Conservation (phyloP, 2,329 filamentous ascomycete species). For the Drechmeria coniospora region DNA sequence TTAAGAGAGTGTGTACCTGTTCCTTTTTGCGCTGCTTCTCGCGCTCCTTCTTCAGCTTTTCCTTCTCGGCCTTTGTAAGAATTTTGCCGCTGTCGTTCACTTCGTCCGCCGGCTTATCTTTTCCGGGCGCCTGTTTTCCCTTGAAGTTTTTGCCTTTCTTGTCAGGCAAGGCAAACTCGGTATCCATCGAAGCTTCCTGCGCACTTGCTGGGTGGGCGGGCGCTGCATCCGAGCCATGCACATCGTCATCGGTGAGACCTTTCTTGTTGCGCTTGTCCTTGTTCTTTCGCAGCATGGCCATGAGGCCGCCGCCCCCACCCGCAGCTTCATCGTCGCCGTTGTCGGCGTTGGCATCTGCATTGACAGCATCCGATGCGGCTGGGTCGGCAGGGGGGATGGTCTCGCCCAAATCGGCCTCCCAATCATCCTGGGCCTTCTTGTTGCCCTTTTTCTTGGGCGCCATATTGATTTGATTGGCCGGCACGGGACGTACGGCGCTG, state of each 20-base stretch:
- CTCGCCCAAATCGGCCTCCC: slow-evolving; percentile 88
- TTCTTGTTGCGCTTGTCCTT: slow-evolving; percentile 85
- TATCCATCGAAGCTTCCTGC: slow-evolving; percentile 73
- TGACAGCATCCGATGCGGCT: slow-evolving; percentile 25
- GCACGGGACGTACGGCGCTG: too few species aligned
- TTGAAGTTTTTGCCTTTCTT: slow-evolving; percentile 53
- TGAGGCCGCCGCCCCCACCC: slow-evolving; percentile 49
- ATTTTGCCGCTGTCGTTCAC: slow-evolving; percentile 48
- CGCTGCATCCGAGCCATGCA: slow-evolving; percentile 47
- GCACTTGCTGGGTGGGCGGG: slow-evolving; percentile 22
- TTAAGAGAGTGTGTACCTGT: slow-evolving; percentile 43
- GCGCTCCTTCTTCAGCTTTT: slow-evolving; percentile 92
- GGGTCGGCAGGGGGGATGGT: slow-evolving; percentile 45
- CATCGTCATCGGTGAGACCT: slow-evolving; percentile 51
- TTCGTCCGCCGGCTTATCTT: slow-evolving; percentile 33
- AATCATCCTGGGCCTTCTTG: slow-evolving; percentile 76
- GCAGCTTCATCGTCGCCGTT: slow-evolving; percentile 40
- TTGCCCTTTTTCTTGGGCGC: slow-evolving; percentile 85
- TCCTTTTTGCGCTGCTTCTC: slow-evolving; percentile 99
- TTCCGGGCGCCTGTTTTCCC: slow-evolving; percentile 26
- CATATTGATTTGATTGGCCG: too few species aligned
- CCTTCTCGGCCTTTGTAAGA: slow-evolving; percentile 96
- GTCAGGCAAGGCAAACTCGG: slow-evolving; percentile 71
- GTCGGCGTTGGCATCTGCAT: slow-evolving; percentile 29
- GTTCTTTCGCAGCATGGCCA: slow-evolving; percentile 70